Percentiles rank a stretch among this genome's conserved stretches.
These are phyloP conservation scores for Epithele typhae DNA, from an alignment of 768 basidiomycete species.

Conservation along the genomic window DNA sequence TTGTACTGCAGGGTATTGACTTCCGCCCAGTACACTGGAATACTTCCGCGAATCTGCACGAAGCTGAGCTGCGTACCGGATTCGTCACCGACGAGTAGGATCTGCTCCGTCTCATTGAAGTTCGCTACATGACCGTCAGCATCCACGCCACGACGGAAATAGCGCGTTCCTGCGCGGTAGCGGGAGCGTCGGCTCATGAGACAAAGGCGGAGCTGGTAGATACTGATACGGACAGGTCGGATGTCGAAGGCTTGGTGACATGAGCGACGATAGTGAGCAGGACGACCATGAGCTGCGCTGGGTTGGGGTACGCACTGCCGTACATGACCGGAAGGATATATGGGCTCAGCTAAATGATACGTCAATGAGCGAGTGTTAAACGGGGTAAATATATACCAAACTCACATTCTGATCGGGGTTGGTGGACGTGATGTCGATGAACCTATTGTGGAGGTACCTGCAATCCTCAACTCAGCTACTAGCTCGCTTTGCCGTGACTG, in stretches of 20 bases:
- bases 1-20: slow-evolving; percentile 93
- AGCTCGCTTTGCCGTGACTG: not conserved
- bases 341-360: slow-evolving; percentile 58
- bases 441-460: slow-evolving; percentile 52
- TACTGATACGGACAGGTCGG: slow-evolving; percentile 69
- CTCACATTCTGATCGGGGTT: slow-evolving; percentile 65
- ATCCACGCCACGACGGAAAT: slow-evolving; percentile 94
- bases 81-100: slow-evolving; percentile 67
- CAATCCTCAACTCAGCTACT: not conserved
- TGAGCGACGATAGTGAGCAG: not conserved
- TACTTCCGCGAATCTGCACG: slow-evolving; percentile 91
- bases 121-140: slow-evolving; percentile 88
- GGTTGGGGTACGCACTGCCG: slow-evolving; percentile 65
- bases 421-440: slow-evolving; percentile 52
- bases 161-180: slow-evolving; percentile 93
- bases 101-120: slow-evolving; percentile 97
- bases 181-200: slow-evolving; percentile 93
- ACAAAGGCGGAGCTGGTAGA: slow-evolving; percentile 73
- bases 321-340: slow-evolving; percentile 93
- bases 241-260: slow-evolving; percentile 73
- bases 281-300: too few relatives aligned
- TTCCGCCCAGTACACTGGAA: slow-evolving; percentile 96
- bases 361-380: slow-evolving; percentile 10
- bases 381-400: not conserved
- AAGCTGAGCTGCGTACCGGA: slow-evolving; percentile 68